phyloP scores from a whole-genome alignment of 2,329 filamentous ascomycete genomes.

The Purpureocillium lavendulum region DNA sequence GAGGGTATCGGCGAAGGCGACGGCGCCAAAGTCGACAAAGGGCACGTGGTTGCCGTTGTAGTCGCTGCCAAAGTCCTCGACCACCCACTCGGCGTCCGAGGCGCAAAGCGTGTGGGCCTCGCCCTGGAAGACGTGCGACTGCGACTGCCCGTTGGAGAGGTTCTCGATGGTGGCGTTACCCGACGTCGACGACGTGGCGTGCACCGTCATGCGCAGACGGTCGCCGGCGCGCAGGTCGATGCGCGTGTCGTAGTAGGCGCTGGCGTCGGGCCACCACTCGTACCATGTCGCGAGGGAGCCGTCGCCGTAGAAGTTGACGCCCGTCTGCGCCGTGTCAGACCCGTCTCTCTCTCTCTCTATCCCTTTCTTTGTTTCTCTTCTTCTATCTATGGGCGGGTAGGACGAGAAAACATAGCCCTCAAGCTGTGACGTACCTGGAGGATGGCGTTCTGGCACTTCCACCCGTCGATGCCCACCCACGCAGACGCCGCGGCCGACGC shows the following conservation, averaged over 20 bases:
- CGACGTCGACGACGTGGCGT: not conserved
- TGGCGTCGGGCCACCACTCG: constrained; percentile 5
- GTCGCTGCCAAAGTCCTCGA: not conserved
- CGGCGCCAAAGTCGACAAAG: too few relatives aligned
- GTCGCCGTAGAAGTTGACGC: constrained; percentile 2
- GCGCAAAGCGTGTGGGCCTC: not conserved
- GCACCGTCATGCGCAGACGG: constrained; percentile 1
- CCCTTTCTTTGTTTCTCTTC: too few relatives aligned
- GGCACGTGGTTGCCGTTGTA: too few relatives aligned
- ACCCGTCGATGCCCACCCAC: constrained; percentile 7
- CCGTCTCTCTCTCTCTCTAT: too few relatives aligned
- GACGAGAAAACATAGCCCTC: too few relatives aligned
- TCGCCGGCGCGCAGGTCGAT: constrained; percentile 1
- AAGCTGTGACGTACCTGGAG: too few relatives aligned
- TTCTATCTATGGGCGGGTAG: too few relatives aligned
- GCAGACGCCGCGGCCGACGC: not conserved
- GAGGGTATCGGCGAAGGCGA: too few relatives aligned
- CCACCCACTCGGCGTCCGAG: constrained; percentile 1
- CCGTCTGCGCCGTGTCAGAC: too few relatives aligned
- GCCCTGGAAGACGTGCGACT: not conserved
- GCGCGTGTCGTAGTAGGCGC: not conserved
- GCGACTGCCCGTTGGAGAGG: not conserved
- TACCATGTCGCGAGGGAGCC: constrained; percentile 4
- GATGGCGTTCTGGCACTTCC: not conserved
- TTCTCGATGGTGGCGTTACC: constrained; percentile 1